phyloP scores from a whole-genome alignment of 78 protist genomes.

The Tieghemostelium lacteum region DNA sequence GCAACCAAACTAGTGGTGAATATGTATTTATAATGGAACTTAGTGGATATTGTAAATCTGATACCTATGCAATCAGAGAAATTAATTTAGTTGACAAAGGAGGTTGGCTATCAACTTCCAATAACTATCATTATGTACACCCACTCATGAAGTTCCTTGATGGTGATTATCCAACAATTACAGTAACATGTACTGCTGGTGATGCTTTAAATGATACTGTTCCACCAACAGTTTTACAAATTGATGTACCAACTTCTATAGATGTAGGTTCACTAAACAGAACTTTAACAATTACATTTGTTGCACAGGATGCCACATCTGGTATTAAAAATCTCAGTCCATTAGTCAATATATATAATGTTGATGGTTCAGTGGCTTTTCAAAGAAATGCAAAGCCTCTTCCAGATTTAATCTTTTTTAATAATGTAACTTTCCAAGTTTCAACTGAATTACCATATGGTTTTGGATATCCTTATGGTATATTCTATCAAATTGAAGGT shows the following conservation, averaged over 20 bases:
- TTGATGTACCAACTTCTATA: background rate
- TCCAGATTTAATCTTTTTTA: too few relatives aligned
- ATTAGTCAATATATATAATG: background rate
- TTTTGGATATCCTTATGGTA: slow-evolving; percentile 6
- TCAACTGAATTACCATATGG: slow-evolving; percentile 6
- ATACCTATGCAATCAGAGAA: too few relatives aligned
- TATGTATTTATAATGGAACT: too few relatives aligned
- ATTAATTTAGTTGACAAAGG: background rate
- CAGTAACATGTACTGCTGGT: background rate
- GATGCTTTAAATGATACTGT: background rate
- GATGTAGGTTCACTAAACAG: background rate
- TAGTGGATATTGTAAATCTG: background rate
- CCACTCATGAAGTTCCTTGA: background rate
- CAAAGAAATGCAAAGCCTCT: too few relatives aligned
- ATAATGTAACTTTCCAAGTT: background rate
- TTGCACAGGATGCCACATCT: background rate
- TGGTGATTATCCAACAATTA: background rate
- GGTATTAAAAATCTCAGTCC: background rate
- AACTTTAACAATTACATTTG: background rate
- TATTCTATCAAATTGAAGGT: background rate
- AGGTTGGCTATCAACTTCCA: background rate
- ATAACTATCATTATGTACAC: background rate
- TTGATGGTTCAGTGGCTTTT: background rate
- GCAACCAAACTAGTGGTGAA: background rate
- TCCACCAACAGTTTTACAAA: background rate